These are phyloP conservation scores for Vitis rotundifolia DNA, from an alignment of 164 flowering plant genomes.

Conservation along the genomic window DNA sequence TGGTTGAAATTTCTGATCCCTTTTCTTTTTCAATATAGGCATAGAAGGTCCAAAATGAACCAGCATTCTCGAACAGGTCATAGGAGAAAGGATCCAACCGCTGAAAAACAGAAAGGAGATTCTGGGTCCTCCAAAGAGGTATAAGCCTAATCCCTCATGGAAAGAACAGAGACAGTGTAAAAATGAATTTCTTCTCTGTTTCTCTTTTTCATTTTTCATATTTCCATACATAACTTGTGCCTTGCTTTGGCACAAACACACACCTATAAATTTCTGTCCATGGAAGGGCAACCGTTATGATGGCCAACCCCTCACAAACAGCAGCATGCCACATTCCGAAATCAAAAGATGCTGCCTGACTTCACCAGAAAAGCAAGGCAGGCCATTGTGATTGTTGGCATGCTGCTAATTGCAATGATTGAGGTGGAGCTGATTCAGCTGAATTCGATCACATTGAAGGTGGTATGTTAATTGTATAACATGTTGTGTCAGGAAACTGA, in stretches of 20 bases:
- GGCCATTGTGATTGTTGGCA: neutral
- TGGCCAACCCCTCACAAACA: neutral
- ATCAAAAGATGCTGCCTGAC: neutral
- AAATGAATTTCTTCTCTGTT: no score
- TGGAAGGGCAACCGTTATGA: neutral
- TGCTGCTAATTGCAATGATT: constrained; percentile 1
- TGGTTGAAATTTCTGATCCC: neutral
- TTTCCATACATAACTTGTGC: no score
- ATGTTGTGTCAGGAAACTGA: constrained; percentile 22
- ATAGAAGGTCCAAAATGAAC: constrained; percentile 24
- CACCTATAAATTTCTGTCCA: no score
- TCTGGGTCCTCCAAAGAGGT: constrained; percentile 22
- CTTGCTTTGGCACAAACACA: no score
- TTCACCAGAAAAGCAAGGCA: neutral
- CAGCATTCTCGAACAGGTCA: constrained; percentile 23
- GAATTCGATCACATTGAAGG: neutral
- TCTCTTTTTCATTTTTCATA: no score
- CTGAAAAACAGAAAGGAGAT: constrained; percentile 20
- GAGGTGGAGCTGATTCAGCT: neutral
- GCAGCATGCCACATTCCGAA: neutral
- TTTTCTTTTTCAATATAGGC: constrained; percentile 13
- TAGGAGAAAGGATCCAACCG: constrained; percentile 18
- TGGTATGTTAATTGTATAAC: neutral
- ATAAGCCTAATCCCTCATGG: neutral
- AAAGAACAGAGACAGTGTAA: no score